Conservation (phyloP, 2,329 filamentous ascomycete genomes). For the Talaromyces sp. region DNA sequence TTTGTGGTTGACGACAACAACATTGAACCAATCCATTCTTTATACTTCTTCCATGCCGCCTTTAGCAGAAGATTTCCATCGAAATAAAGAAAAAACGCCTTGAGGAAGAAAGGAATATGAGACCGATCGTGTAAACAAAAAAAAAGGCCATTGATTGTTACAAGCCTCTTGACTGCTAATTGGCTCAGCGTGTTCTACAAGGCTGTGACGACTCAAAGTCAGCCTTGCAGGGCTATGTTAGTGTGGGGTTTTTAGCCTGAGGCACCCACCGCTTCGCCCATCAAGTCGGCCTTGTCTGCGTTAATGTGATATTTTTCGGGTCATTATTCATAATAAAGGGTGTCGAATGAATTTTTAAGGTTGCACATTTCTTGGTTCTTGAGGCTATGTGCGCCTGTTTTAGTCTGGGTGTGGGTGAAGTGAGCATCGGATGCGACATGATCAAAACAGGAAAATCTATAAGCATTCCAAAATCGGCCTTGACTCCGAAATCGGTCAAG, state of each 20-base stretch:
- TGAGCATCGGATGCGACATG: background rate
- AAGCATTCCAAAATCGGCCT: background rate
- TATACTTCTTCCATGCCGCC: background rate
- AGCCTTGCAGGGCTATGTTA: background rate
- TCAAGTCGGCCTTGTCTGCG: background rate
- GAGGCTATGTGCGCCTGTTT: background rate
- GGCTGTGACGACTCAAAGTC: background rate
- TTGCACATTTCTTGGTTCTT: background rate
- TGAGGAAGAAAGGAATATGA: background rate
- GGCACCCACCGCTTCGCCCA: background rate
- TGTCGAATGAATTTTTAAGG: background rate
- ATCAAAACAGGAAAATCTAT: background rate
- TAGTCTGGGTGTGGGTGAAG: background rate
- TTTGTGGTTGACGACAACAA: background rate
- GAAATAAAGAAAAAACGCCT: background rate
- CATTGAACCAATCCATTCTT: background rate
- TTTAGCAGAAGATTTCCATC: background rate
- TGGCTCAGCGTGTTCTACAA: too few species aligned
- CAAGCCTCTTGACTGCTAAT: too few species aligned
- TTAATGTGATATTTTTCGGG: background rate
- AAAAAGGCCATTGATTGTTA: background rate
- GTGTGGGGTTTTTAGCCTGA: background rate
- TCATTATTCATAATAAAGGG: background rate
- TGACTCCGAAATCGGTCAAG: background rate
- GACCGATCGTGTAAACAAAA: background rate